Conservation (phyloP, 78 protist genomes). For the Dictyostelium capitatum region DNA sequence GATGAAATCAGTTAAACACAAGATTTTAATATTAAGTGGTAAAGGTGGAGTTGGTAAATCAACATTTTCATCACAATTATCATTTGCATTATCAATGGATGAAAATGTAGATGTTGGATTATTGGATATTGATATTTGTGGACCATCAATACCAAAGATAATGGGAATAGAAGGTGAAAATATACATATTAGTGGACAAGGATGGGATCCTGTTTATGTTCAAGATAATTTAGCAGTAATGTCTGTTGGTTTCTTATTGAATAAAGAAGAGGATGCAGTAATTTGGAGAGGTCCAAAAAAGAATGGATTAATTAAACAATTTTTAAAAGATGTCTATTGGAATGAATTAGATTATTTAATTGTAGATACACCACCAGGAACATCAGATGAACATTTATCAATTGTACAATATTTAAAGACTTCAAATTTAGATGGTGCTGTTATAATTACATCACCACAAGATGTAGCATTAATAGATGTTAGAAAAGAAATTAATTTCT, state of each 20-base stretch:
- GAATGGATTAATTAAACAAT: conserved; percentile 98
- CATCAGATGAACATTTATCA: conserved; percentile 99
- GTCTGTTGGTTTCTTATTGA: conserved; percentile 97
- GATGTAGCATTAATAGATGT: conserved; percentile 97
- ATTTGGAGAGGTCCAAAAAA: conserved; percentile 99
- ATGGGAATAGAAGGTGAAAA: conserved; percentile 92
- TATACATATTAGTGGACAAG: conserved; percentile 91
- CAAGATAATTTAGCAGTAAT: conserved; percentile 96
- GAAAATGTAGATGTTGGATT: conserved; percentile 93
- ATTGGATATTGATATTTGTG: conserved; percentile 99
- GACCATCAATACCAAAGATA: conserved; percentile 97
- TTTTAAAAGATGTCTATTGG: conserved; percentile 98
- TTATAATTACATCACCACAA: conserved; percentile 99
- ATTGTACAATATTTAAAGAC: conserved; percentile 87
- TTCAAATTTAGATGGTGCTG: conserved; percentile 92
- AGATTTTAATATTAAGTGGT: conserved; percentile 97
- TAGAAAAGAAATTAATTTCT: conserved; percentile 97
- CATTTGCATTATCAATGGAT: conserved; percentile 84
- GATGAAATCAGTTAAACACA: conserved; percentile 84
- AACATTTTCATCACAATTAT: conserved; percentile 96
- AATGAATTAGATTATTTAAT: conserved; percentile 97
- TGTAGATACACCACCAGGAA: conserved; percentile 99
- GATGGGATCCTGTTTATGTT: conserved; percentile 97
- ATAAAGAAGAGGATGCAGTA: conserved; percentile 94
- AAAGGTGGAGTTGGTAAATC: conserved; percentile 99